phyloP scores from a whole-genome alignment of 306 rosid genomes.

The Hippophae rhamnoides region DNA sequence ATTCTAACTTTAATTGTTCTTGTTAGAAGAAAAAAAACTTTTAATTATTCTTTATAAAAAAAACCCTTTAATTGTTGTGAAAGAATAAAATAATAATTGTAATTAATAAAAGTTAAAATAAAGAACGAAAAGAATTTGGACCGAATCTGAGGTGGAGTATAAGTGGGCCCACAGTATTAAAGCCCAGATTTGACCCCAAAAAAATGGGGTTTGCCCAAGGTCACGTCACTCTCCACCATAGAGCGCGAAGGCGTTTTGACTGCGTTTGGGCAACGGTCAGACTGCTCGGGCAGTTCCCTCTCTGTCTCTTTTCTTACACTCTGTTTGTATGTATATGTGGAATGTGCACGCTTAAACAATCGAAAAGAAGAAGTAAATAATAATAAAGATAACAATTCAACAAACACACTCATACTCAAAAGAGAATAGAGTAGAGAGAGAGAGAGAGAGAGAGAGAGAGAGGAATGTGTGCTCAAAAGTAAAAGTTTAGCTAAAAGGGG shows the following conservation, averaged over 20 bases:
- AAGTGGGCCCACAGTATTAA: constrained; percentile 19
- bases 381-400: constrained; percentile 15
- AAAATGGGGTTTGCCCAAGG: constrained; percentile 49
- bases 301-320: constrained; percentile 4
- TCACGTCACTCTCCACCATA: constrained; percentile 86
- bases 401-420: constrained; percentile 26
- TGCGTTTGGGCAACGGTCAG: constrained; percentile 77
- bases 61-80: too few relatives aligned
- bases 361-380: constrained; percentile 18
- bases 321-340: constrained; percentile 19
- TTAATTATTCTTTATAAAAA: too few relatives aligned
- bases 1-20: too few relatives aligned
- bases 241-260: constrained; percentile 70
- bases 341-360: constrained; percentile 47
- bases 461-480: constrained; percentile 16
- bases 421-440: constrained; percentile 3
- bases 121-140: constrained; percentile 12
- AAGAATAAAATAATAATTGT: too few relatives aligned
- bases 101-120: neutral
- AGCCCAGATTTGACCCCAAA: constrained; percentile 48
- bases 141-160: constrained; percentile 29
- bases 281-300: constrained; percentile 64
- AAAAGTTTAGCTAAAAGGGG: constrained; percentile 15
- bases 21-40: too few relatives aligned
- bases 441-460: constrained; percentile 10